phyloP scores from a whole-genome alignment of 805 yeast species.

The Maudiozyma serrabonitensis region DNA sequence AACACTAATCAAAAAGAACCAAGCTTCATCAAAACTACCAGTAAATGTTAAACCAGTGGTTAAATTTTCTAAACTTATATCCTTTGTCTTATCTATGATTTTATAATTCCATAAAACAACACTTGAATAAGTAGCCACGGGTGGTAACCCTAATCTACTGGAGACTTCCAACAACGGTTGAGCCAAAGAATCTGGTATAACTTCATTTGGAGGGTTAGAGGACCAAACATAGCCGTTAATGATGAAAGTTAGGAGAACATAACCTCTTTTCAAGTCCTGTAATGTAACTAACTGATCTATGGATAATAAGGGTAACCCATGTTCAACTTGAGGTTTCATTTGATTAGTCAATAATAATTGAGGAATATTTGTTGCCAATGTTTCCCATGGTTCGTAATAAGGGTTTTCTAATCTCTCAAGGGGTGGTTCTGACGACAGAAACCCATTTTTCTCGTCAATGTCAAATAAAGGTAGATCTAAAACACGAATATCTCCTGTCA shows the following conservation, averaged over 20 bases:
- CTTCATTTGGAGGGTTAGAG: constrained; percentile 48
- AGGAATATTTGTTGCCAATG: constrained; percentile 54
- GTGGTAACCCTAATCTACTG: constrained; percentile 62
- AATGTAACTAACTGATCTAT: constrained; percentile 31
- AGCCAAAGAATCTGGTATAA: constrained; percentile 59
- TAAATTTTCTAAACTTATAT: constrained; percentile 54
- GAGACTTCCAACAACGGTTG: constrained; percentile 56
- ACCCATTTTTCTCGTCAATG: constrained; percentile 63
- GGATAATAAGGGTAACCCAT: constrained; percentile 43
- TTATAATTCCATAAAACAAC: constrained; percentile 83
- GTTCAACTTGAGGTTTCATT: constrained; percentile 54
- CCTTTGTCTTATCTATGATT: constrained; percentile 35
- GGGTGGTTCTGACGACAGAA: constrained; percentile 65
- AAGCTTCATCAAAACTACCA: constrained; percentile 82
- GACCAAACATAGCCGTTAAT: constrained; percentile 92
- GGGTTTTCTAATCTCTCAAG: constrained; percentile 45
- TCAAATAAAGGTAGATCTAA: constrained; percentile 57
- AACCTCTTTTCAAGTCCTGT: constrained; percentile 66
- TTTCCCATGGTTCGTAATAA: constrained; percentile 75
- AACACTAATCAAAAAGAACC: constrained; percentile 88
- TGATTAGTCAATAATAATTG: constrained; percentile 50
- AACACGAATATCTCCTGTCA: background rate
- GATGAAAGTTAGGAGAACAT: constrained; percentile 66
- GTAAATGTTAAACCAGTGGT: constrained; percentile 80
- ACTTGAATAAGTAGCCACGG: constrained; percentile 81